Evolutionary conservation across 345 rosid species (phyloP).

Genomic region (Eucalyptus sideroxylon): DNA sequence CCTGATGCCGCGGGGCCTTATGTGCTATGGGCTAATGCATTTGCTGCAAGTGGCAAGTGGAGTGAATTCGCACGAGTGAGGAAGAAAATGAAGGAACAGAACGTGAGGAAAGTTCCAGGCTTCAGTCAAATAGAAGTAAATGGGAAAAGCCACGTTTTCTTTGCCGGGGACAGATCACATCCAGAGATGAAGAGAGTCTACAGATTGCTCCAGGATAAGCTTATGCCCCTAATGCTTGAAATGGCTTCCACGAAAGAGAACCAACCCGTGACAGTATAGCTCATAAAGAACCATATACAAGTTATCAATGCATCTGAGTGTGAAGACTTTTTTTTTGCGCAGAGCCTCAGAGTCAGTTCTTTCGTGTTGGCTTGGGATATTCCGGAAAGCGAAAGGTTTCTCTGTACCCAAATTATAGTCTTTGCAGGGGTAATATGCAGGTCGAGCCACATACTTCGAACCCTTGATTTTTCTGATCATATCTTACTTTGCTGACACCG

Average conservation of each 20-base stretch:
- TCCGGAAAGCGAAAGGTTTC: neutral
- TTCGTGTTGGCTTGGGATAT: neutral
- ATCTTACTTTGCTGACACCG: neutral
- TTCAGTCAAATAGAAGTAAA: slow-evolving; percentile 23
- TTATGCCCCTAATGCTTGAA: slow-evolving; percentile 5
- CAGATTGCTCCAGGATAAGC: slow-evolving; percentile 1
- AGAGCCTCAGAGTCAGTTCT: neutral
- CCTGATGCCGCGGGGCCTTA: slow-evolving; percentile 12
- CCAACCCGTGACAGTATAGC: neutral
- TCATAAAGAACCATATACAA: neutral
- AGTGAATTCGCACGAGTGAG: slow-evolving; percentile 19
- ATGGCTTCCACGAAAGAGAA: neutral
- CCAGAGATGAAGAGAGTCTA: slow-evolving; percentile 17
- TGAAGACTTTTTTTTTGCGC: neutral
- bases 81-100: slow-evolving; percentile 25
- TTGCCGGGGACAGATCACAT: slow-evolving; percentile 19
- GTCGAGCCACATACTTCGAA: neutral
- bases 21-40: slow-evolving; percentile 15
- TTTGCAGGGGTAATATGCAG: neutral
- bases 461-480: neutral
- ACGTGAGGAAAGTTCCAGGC: slow-evolving; percentile 22
- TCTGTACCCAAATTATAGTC: neutral
- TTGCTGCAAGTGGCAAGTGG: slow-evolving; percentile 22
- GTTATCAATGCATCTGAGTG: neutral
- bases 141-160: slow-evolving; percentile 19